Base-by-base conservation (phyloP, 2,329 filamentous ascomycete genomes). In the Intubia oerlemansii region DNA sequence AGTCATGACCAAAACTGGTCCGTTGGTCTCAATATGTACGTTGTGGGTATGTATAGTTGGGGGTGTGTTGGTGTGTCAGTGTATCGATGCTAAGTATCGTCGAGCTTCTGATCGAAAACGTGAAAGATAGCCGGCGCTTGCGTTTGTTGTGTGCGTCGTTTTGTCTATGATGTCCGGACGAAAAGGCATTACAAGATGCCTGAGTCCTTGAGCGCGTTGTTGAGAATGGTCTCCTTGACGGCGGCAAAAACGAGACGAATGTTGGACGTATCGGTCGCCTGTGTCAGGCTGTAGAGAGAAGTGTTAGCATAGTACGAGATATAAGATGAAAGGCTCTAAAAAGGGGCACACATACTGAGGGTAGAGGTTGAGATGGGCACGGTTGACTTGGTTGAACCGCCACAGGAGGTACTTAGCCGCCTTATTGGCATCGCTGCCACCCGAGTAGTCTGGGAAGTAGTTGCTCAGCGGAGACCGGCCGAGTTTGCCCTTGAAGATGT, bases 331-430 rank as follows among this genome's bases (percentile, higher is more conserved):
- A 26, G n/a, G 26, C 17, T 16, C 17, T 5, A 17, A 17, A 15
- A 10, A 9, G 18, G 24, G 18, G 12, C 10, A 17, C 17, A 66
- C 81, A 54, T 66, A 92, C 88, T 98, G 88, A 47, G 88, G 88
- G 50, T 95, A 98, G 31, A 98, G 61, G 45, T 95, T 95, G 25
- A 98, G 60, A 51, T 95, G 85, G 28, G 84, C 85, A 34, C 88
- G 64, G 47, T 98, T 98, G 38, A 98, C 88, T 53, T 98, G 88
- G 43, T 95, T 98, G 51, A 98, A 98, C 44, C 88, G 72, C 88
- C 88, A 98, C 7, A 98, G 62, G 17, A 98, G 62, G 46, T 98
- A 98, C 50, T 98, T 98, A 31, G 88, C 88, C 5, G 88, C 88
- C 48, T 91, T 81, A 50, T 95, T 95, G 44, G 95, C 84, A 51